A percentile compares a stretch with the other conserved stretches of the same genome.
These are phyloP conservation scores for Phytophthora vignae DNA, from an alignment of 352 stramenopile species.

Conservation along the genomic window DNA sequence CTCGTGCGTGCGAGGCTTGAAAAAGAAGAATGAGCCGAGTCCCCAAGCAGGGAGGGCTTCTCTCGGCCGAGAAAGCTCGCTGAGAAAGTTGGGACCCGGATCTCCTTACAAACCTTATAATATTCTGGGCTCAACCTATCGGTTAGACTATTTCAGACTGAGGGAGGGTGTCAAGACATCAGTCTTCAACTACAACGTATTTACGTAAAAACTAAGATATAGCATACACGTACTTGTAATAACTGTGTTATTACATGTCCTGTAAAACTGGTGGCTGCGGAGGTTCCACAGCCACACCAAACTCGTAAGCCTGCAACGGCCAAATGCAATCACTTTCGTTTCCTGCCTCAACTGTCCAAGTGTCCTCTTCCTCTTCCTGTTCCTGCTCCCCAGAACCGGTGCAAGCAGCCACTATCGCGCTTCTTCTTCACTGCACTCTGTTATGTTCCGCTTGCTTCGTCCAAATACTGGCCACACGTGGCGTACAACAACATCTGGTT, in stretches of 20 bases:
- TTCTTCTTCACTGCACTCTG: not conserved
- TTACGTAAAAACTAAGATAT: conserved; percentile 3
- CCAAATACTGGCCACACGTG: not conserved
- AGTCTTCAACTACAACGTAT: not conserved
- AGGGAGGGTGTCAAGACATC: conserved; percentile 2
- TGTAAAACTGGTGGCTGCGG: not conserved
- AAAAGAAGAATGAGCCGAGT: not conserved
- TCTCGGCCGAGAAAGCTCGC: no score
- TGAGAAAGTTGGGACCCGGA: not conserved
- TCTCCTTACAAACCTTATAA: not conserved
- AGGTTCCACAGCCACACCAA: not conserved
- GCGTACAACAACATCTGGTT: no score
- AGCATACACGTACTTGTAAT: not conserved
- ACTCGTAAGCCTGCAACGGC: no score
- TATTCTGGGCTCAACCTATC: not conserved
- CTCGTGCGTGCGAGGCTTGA: not conserved
- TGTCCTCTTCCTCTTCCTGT: not conserved
- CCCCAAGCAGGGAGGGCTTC: not conserved
- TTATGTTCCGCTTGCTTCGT: not conserved
- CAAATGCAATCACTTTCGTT: not conserved
- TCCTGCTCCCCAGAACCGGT: not conserved
- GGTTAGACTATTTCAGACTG: conserved; percentile 3
- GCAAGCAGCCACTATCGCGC: no score
- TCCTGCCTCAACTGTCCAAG: conserved; percentile 1
- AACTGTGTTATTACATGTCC: not conserved